Evolutionary conservation across 345 rosid genomes (phyloP), one percentile per base, ranked within the genome.

Genomic region (Bruguiera sexangula): DNA sequence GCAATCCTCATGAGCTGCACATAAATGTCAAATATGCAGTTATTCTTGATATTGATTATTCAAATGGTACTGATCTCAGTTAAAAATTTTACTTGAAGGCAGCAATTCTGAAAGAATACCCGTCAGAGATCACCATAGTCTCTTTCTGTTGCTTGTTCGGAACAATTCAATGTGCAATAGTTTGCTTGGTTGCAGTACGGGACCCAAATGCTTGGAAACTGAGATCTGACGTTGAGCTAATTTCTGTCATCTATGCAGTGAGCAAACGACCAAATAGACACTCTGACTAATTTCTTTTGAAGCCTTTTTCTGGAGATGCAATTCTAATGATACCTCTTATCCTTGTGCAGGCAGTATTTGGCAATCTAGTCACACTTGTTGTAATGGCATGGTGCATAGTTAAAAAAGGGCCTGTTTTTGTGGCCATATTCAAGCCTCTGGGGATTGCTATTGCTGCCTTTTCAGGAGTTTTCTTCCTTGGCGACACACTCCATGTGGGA

Each of bases 381-480:
- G 72, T 78, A 11, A 0, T 34, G 39, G 68, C 85, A 61, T 85
- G 87, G 83, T 80, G 85, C 80, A 75, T 85, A 65, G 78, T 51
- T 9, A 69, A 64, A 57, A 85, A 87, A 79, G 91, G 91, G 60
- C 89, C 91, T 3, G 76, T 83, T 22, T 87, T 87, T 60, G 89
- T 87, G 58, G 87, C 85, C 68, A 80, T 77, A 79, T 87, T 87
- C 80, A 85, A 82, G 68, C 89, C 91, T 6, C 50, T 85, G 61
- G 74, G 87, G 51, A 85, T 83, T 34, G 85, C 79, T 32, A 67
- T 82, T 71, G 88, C 90, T 62, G 88, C 85, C 43, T 68, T 86
- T 2, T 18, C 76, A 61, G 75, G 90, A 26, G 76, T 68, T 63
- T 66, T 82, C 68, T 82, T 86, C 77, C 81, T 84, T 1, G 87